Conservation (phyloP, 192 early-diverging fungal species). For the Backusella mclennaniae region DNA sequence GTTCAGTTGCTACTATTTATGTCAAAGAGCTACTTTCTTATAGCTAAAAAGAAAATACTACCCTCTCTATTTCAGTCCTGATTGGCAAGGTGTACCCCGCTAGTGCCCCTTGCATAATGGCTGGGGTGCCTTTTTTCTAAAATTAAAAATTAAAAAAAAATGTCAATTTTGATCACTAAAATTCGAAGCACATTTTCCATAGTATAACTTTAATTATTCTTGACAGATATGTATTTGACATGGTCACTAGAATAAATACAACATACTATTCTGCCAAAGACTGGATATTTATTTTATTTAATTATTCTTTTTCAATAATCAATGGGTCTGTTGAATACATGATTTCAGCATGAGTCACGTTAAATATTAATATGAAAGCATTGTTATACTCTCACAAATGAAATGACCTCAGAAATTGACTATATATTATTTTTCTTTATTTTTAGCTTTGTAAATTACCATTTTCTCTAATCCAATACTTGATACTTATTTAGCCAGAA, state of each 20-base stretch:
- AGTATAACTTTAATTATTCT: neutral
- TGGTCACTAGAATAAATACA: neutral
- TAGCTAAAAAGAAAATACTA: neutral
- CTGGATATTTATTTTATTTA: neutral
- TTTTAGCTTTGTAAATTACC: neutral
- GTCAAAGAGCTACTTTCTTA: neutral
- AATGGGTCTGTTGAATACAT: neutral
- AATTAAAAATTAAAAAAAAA: neutral
- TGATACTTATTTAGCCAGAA: constrained; percentile 1
- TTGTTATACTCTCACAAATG: neutral
- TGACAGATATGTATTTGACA: neutral
- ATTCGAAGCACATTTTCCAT: neutral
- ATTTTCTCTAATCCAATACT: neutral
- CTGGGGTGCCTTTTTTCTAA: neutral
- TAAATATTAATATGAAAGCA: neutral
- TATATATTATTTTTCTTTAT: neutral
- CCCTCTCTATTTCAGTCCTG: neutral
- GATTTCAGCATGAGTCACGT: neutral
- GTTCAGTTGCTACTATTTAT: neutral
- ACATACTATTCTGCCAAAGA: neutral
- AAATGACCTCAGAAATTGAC: neutral
- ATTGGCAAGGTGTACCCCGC: neutral
- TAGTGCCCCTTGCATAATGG: neutral
- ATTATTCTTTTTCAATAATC: neutral
- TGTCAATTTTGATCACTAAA: neutral